phyloP scores from a whole-genome alignment of 345 rosid genomes.

The Pseudoturritis turrita region DNA sequence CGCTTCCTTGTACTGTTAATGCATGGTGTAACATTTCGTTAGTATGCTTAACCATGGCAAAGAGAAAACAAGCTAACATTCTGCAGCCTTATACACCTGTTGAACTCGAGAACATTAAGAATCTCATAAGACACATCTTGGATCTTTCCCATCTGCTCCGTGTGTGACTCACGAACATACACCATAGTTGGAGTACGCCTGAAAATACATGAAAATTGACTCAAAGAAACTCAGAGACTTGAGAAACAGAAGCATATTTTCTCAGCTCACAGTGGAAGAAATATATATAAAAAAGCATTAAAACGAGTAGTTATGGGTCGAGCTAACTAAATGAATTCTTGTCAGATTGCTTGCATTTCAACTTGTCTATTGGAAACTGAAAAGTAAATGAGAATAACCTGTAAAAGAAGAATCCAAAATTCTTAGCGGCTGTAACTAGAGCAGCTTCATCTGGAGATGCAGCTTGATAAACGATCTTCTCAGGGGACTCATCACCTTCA shows the following conservation, averaged over 20 bases:
- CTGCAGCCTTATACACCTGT: conserved; percentile 47
- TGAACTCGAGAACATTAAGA: conserved; percentile 94
- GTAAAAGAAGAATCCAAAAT: conserved; percentile 92
- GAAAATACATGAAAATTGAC: conserved; percentile 28
- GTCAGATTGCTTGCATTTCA: conserved; percentile 1
- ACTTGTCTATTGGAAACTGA: not conserved
- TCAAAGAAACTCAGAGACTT: conserved; percentile 13
- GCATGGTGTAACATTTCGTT: not conserved
- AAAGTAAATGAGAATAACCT: conserved; percentile 37
- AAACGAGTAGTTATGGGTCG: not conserved
- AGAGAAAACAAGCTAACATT: conserved; percentile 2
- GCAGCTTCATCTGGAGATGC: conserved; percentile 99
- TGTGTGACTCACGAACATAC: conserved; percentile 92
- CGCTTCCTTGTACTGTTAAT: conserved; percentile 87
- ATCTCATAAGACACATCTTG: conserved; percentile 81
- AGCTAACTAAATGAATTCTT: not conserved
- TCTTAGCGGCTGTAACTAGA: conserved; percentile 85
- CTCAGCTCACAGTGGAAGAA: not conserved
- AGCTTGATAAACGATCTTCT: conserved; percentile 80
- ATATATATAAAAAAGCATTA: not conserved
- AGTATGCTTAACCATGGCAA: not conserved
- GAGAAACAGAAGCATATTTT: conserved; percentile 13
- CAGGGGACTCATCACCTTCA: conserved; percentile 89
- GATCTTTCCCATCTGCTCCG: conserved; percentile 83
- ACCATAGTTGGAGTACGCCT: conserved; percentile 93